Evolutionary conservation across 139 green algal genomes (phyloP).

Genomic region (Chlorella sp.): DNA sequence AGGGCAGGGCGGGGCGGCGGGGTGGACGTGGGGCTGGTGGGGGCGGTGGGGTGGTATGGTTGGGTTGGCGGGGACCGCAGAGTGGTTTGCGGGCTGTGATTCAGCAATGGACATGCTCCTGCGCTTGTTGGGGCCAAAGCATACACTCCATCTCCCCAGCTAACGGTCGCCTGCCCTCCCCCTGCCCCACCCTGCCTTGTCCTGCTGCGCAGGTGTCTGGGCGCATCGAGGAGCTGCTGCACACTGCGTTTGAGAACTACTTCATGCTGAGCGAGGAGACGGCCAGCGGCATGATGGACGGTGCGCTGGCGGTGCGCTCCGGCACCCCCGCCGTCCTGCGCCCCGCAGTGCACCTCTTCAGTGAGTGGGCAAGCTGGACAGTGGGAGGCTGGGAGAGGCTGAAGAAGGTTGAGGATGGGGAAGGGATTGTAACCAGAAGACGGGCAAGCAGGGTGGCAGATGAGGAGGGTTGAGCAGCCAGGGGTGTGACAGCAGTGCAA

Average conservation of each 20-base stretch:
- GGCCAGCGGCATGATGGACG: constrained; percentile 52
- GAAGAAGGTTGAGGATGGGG: neutral
- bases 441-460: neutral
- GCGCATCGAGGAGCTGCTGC: constrained; percentile 54
- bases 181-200: neutral
- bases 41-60: neutral
- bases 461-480: neutral
- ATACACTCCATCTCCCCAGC: too few species aligned
- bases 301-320: constrained; percentile 36
- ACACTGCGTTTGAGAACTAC: constrained; percentile 64
- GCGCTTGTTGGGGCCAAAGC: too few species aligned
- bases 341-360: constrained; percentile 57
- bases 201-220: constrained; percentile 23
- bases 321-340: constrained; percentile 47
- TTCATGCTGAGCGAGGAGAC: constrained; percentile 59
- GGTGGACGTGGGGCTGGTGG: neutral
- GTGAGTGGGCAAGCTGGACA: too few species aligned
- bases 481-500: neutral
- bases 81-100: neutral
- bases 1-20: neutral
- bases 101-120: neutral
- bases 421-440: neutral
- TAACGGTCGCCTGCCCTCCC: neutral
- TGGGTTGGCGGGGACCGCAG: neutral
- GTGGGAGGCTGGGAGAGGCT: neutral